Evolutionary conservation across 2,329 filamentous ascomycete genomes (phyloP).

Genomic region (Cladosporium sphaerospermum): DNA sequence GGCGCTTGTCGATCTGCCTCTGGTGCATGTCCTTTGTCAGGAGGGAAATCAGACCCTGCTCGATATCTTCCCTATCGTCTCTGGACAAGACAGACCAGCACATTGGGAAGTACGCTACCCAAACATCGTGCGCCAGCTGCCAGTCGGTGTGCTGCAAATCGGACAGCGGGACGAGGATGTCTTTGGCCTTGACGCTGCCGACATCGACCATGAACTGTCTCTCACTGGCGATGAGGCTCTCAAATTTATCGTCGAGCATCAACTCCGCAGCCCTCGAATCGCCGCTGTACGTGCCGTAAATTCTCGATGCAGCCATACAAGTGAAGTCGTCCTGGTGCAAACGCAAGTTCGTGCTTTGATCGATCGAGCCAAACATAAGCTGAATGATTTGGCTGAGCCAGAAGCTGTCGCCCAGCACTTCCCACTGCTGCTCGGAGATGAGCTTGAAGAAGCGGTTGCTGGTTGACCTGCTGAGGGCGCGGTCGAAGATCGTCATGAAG

Average conservation of each 20-base stretch:
- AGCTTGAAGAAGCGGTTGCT: conserved; percentile 86
- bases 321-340: conserved; percentile 81
- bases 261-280: conserved; percentile 57
- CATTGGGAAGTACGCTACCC: conserved; percentile 85
- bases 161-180: conserved; percentile 80
- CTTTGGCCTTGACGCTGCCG: conserved; percentile 77
- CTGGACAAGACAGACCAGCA: conserved; percentile 84
- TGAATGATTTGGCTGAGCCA: conserved; percentile 96
- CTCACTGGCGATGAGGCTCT: conserved; percentile 70
- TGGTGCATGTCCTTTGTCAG: conserved; percentile 94
- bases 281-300: conserved; percentile 67
- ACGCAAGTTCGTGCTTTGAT: conserved; percentile 72
- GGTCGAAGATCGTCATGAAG: conserved; percentile 94
- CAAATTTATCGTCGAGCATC: conserved; percentile 77
- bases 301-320: conserved; percentile 63
- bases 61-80: conserved; percentile 84
- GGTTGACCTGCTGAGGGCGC: conserved; percentile 85
- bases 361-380: conserved; percentile 81
- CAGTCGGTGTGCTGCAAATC: conserved; percentile 89
- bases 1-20: conserved; percentile 86
- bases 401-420: conserved; percentile 87
- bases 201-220: conserved; percentile 78
- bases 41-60: conserved; percentile 83
- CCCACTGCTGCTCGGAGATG: conserved; percentile 91
- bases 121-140: conserved; percentile 77